Evolutionary conservation across 139 green algal species (phyloP).

Genomic region (Micractinium sp.): DNA sequence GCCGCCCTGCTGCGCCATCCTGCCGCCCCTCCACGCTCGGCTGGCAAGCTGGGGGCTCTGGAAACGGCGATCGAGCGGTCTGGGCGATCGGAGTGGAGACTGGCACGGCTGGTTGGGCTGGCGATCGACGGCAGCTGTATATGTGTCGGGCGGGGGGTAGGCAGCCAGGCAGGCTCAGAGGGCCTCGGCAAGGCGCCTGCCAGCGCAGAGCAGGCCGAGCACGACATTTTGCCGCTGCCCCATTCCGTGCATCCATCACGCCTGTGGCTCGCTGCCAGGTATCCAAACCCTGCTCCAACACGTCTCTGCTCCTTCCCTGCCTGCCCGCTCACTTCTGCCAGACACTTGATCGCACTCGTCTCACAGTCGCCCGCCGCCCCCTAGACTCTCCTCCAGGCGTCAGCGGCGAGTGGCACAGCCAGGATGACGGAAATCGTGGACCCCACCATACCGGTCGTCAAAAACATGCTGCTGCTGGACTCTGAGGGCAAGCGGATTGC

Average conservation of each 20-base stretch:
- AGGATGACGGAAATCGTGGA: conserved; percentile 49
- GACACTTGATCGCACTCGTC: no score
- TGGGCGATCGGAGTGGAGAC: not conserved
- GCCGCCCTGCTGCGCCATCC: conserved; percentile 50
- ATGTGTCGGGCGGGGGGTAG: no score
- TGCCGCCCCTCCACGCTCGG: not conserved
- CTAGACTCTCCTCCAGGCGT: not conserved
- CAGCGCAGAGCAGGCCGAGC: no score
- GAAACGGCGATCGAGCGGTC: not conserved
- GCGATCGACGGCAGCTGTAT: no score
- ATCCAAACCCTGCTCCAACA: no score
- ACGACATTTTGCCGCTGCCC: no score
- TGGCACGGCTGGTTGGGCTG: not conserved
- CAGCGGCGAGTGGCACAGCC: not conserved
- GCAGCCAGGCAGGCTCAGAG: not conserved
- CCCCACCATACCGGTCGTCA: conserved; percentile 81
- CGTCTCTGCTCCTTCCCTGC: no score
- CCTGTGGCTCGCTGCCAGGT: no score
- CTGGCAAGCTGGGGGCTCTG: not conserved
- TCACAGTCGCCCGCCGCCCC: no score
- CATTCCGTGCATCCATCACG: no score
- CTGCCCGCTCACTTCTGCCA: no score
- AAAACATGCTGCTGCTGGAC: conserved; percentile 95
- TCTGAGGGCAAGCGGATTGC: conserved; percentile 96
- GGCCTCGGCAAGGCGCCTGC: not conserved